phyloP scores from a whole-genome alignment of 371 early-diverging fungal genomes.

The Circinella umbellata region DNA sequence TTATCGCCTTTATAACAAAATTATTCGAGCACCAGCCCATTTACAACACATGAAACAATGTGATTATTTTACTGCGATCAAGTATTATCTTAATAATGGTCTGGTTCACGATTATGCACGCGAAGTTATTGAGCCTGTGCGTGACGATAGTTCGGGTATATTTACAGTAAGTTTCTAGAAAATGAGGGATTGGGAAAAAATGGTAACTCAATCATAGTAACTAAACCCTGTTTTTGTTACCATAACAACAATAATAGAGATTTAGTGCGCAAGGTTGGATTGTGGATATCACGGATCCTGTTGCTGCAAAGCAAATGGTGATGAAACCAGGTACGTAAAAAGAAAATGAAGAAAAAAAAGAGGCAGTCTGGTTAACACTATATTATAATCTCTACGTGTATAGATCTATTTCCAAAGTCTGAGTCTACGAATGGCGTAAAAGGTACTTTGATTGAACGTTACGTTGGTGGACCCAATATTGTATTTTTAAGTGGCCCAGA shows the following conservation, averaged over 20 bases:
- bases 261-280: conserved; percentile 15
- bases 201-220: no score
- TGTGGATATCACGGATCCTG: conserved; percentile 27
- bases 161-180: conserved; percentile 15
- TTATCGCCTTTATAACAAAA: conserved; percentile 8
- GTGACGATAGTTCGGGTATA: conserved; percentile 3
- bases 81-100: conserved; percentile 12
- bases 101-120: conserved; percentile 13
- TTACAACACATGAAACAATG: conserved; percentile 21
- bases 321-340: conserved; percentile 26
- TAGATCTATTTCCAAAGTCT: conserved; percentile 35
- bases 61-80: conserved; percentile 9
- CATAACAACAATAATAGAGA: background rate
- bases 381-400: no score
- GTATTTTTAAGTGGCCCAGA: conserved; percentile 24
- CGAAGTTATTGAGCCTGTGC: conserved; percentile 12
- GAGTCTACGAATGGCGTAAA: conserved; percentile 7
- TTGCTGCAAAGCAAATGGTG: conserved; percentile 25
- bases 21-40: conserved; percentile 1
- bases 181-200: no score
- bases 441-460: conserved; percentile 18
- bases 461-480: conserved; percentile 28
- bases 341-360: background rate
- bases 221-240: no score
- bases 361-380: no score